These are phyloP conservation scores for Aspergillus sp. DNA, from an alignment of 2,329 filamentous ascomycete species.

Conservation along the genomic window DNA sequence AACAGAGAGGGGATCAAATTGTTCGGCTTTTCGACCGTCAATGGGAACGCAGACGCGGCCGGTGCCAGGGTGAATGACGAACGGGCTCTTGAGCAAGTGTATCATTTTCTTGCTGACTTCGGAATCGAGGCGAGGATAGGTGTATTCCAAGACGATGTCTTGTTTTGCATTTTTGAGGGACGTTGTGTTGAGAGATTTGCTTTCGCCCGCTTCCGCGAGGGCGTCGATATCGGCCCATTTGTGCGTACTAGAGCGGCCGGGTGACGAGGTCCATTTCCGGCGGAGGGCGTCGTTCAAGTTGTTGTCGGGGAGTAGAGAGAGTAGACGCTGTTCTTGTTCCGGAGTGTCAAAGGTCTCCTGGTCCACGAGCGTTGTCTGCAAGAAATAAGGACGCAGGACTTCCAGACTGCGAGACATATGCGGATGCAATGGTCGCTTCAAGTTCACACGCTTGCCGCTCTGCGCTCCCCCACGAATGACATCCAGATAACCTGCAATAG, in stretches of 20 bases:
- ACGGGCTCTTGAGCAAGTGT: constrained; percentile 94
- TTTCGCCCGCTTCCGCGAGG: constrained; percentile 66
- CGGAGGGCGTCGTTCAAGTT: constrained; percentile 68
- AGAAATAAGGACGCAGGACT: constrained; percentile 76
- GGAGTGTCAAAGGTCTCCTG: constrained; percentile 76
- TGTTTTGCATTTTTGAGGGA: constrained; percentile 83
- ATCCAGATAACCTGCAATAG: constrained; percentile 83
- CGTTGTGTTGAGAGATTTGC: constrained; percentile 62
- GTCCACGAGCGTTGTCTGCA: constrained; percentile 66
- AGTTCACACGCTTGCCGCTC: constrained; percentile 76
- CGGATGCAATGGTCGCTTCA: constrained; percentile 78
- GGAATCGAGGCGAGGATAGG: constrained; percentile 91
- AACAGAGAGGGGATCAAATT: constrained; percentile 81
- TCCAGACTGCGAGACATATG: constrained; percentile 80
- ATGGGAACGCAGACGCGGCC: constrained; percentile 94
- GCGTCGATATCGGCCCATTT: constrained; percentile 96
- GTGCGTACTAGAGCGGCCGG: constrained; percentile 62
- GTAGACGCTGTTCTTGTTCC: constrained; percentile 66
- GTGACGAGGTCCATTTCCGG: constrained; percentile 83
- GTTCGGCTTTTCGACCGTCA: constrained; percentile 62
- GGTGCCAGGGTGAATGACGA: constrained; percentile 91
- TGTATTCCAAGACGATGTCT: constrained; percentile 94
- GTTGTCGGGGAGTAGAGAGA: constrained; percentile 77
- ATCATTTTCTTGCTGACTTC: constrained; percentile 97
- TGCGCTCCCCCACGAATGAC: constrained; percentile 80